Evolutionary conservation across 306 rosid species (phyloP).

Genomic region (Quillaja saponaria): DNA sequence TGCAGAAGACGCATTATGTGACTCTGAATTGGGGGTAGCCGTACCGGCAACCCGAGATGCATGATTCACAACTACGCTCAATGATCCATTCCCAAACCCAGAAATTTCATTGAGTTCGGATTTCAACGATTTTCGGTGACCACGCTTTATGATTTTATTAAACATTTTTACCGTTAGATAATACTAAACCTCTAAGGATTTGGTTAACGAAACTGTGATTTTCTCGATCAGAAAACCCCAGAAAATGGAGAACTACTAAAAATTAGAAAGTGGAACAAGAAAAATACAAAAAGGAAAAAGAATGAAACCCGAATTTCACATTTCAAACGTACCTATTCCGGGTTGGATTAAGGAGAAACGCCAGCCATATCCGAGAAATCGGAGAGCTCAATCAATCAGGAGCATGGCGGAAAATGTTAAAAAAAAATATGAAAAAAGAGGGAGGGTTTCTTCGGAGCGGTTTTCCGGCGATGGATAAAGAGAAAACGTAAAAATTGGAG

Average conservation of each 20-base stretch:
- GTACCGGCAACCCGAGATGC: conserved; percentile 45
- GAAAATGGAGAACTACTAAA: conserved; percentile 9
- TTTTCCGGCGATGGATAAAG: neutral
- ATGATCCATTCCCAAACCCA: conserved; percentile 31
- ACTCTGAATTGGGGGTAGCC: conserved; percentile 26
- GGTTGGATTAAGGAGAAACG: conserved; percentile 13
- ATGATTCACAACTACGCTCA: conserved; percentile 55
- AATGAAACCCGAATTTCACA: neutral
- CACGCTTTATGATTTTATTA: conserved; percentile 61
- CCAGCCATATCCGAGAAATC: neutral
- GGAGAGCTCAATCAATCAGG: neutral
- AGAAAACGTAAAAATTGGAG: neutral
- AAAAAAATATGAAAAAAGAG: no score
- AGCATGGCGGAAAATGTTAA: neutral
- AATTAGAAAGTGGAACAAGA: neutral
- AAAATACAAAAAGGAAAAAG: neutral
- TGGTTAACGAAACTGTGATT: neutral
- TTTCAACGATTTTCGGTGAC: conserved; percentile 52
- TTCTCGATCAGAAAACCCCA: conserved; percentile 4
- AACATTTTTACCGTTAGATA: conserved; percentile 39
- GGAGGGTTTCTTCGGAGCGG: neutral
- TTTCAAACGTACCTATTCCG: neutral
- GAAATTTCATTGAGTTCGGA: conserved; percentile 37
- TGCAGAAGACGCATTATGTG: conserved; percentile 3
- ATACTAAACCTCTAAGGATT: neutral